Evolutionary conservation across 202 grass and related monocot species (phyloP), one percentile per base, ranked within the genome.

Genomic region (Elaeis oleifera): DNA sequence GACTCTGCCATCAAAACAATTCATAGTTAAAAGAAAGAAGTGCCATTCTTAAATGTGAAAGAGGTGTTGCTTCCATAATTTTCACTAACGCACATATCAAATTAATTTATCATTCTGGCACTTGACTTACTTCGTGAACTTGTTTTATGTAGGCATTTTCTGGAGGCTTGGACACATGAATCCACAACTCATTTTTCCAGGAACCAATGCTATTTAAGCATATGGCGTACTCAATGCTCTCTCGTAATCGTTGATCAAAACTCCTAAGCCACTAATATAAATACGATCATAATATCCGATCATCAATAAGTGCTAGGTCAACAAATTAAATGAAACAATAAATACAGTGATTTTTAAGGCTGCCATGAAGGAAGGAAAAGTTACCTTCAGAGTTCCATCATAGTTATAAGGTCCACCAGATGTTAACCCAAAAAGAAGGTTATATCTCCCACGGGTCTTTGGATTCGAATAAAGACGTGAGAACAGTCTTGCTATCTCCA

Each of bases 371-470:
- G 58, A 58, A 26, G 19, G 16, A 5, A 26, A 29, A 60, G 51
- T 61, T 50, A 89, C 94, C 88, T 92, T 99, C 60, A 81, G 71
- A 56, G 88, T 99, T 73, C 94, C 94, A 77, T 99, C 87, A 64
- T 92, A 99, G 61, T 99, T 99, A 83, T 99, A 99, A 22, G 94
- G 94, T 64, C 88, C 88, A 32, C 94, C 94, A 72, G 94, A 92
- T 56, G 88, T 99, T 80, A 99, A 82, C 6, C 94, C 88, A 89
- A 99, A 92, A 25, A 99, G 94, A 81, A 99, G 66, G 73, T 99
- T 99, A 74, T 89, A 99, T 66, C 71, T 89, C 50, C 94, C 94
- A 69, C 85, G 89, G 11, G 94, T 99, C 71, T 80, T 89, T 80
- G 94, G 80, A 69, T 84, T 86, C 77, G 88, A 92, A 83, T 99